Evolutionary conservation across 2,329 filamentous ascomycete species (phyloP), one percentile per base, ranked within the genome.

Genomic region (Sphaerulina populicola): DNA sequence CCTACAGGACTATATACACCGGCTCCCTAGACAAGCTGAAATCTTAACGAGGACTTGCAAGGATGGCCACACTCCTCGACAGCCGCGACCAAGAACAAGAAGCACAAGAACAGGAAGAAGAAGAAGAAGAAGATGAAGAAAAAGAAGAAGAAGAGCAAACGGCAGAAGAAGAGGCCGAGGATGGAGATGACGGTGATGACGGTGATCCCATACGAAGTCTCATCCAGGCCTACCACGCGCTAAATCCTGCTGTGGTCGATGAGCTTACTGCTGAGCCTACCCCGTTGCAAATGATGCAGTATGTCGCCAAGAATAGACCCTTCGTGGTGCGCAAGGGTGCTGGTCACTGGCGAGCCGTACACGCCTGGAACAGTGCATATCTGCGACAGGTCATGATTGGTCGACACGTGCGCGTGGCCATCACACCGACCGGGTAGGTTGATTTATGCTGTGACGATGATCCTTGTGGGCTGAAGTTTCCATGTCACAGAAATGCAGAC

Each of bases 211-310:
- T 49, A 27, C 46, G n/a, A 14, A 49, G 33, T 43, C 75, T 89
- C 18, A 77, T 91, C 56, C 75, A 72, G 9, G 79, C 75, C n/a
- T 90, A 86, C 68, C 79, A 85, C 62, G 85, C 88, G 58, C 77
- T 90, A 49, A 91, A 91, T 63, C 68, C 74, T 50, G 65, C 71
- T 18, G 60, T 62, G 12, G 73, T 89, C 51, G 77, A 85, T 41
- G 80, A 82, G 59, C 74, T 89, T 2, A 29, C 33, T 27, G 72
- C 78, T 38, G 79, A 83, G 44, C 87, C 87, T 3, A 86, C 82
- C 27, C 78, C 87, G 0, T 76, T 93, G 5, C 83, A 90, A 63
- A 91, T 91, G 65, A 85, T 89, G 81, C 79, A 85, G 61, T 84
- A 81, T 67, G 85, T 90, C 15, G 77, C 83, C 12, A 76, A 73